Evolutionary conservation across 164 flowering plant genomes (phyloP), one percentile per base, ranked within the genome.

Genomic region (Umbellularia californica): DNA sequence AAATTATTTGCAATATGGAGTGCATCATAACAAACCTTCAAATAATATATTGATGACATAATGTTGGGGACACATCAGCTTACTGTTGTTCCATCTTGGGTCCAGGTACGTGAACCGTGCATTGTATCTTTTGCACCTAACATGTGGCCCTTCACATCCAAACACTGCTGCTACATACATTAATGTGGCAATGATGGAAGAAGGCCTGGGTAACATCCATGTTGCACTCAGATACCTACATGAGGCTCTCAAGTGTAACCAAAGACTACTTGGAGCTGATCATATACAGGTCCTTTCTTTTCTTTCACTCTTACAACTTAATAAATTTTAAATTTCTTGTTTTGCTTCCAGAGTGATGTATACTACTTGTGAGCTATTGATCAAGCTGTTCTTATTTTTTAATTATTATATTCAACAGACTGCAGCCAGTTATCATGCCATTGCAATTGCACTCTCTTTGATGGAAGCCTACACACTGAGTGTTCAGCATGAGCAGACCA

Each of bases 121-220:
- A 24, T 74, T 94, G 71, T 94, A 90, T 85, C 97, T 94, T 72
- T 81, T 94, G 78, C 98, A 94, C 80, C 79, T 94, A 47, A 94
- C 96, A 10, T 94, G 97, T 76, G 98, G 98, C 17, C 92, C 94
- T 27, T 90, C 98, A 64, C 98, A 94, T 79, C 98, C 98, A 79
- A 92, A 94, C 55, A 94, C 98, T 51, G 98, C 98, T 81, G 98
- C 98, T 67, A 94, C 98, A 5, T 94, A 92, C 60, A 94, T 94
- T n/a, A 94, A 94, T 75, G 97, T 92, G 55, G 97, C 98, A 76
- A 92, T 94, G 98, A 94, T 94, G 98, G 98, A 94, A 82, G 98
- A 94, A 89, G 97, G 98, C 75, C 79, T 94, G 78, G 97, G 98
- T 7, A 92, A 94, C 78, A 87, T 88, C 70, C 97, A 94, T 83